Evolutionary conservation across 371 early-diverging fungal genomes (phyloP).

Genomic region (Mortierella sp.): DNA sequence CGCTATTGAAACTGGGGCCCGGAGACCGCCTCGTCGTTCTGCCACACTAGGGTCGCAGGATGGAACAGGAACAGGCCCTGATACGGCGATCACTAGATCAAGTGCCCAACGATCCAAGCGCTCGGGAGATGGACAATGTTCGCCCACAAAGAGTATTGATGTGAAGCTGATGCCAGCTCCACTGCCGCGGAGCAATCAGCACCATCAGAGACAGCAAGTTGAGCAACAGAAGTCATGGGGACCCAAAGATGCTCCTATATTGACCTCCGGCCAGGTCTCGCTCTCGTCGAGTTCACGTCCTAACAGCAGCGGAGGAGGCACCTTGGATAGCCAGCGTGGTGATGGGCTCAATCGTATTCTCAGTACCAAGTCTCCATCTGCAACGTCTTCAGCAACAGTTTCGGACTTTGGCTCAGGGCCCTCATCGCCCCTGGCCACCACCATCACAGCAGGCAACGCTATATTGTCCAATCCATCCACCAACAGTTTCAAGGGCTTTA

Average conservation of each 20-base stretch:
- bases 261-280: slow-evolving; percentile 19
- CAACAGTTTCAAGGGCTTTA: slow-evolving; percentile 38
- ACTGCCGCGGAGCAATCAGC: slow-evolving; percentile 40
- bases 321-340: slow-evolving; percentile 6
- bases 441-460: slow-evolving; percentile 21
- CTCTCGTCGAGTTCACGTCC: slow-evolving; percentile 16
- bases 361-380: slow-evolving; percentile 35
- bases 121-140: not conserved
- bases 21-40: slow-evolving; percentile 31
- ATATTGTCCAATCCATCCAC: slow-evolving; percentile 39
- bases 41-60: slow-evolving; percentile 30
- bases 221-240: slow-evolving; percentile 16
- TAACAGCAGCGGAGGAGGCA: slow-evolving; percentile 13
- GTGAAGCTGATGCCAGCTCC: slow-evolving; percentile 49
- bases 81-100: slow-evolving; percentile 11
- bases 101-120: slow-evolving; percentile 3
- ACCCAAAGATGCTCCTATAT: slow-evolving; percentile 4
- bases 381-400: slow-evolving; percentile 33
- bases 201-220: slow-evolving; percentile 37
- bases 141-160: slow-evolving; percentile 14
- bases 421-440: slow-evolving; percentile 31
- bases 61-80: slow-evolving; percentile 23
- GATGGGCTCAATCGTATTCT: slow-evolving; percentile 29
- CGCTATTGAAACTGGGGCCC: not conserved
- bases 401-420: slow-evolving; percentile 52